These are phyloP conservation scores for Phaeosphaeriaceae sp. DNA, from an alignment of 2,329 filamentous ascomycete species.

Conservation along the genomic window DNA sequence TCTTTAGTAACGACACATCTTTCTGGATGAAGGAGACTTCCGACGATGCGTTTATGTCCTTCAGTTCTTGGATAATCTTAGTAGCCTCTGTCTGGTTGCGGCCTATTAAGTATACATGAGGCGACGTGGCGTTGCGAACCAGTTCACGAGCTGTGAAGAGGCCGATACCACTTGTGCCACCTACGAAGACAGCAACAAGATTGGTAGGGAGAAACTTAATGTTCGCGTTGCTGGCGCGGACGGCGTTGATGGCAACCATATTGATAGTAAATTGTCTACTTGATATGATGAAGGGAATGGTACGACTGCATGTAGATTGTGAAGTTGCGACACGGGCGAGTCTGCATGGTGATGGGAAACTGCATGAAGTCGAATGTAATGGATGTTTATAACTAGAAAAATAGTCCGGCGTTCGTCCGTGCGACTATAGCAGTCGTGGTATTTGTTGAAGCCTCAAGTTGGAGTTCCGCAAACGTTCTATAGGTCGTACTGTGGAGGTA, in stretches of 20 bases:
- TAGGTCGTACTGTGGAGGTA: background rate
- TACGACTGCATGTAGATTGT: too few relatives aligned
- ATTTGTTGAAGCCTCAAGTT: background rate
- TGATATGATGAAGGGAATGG: too few relatives aligned
- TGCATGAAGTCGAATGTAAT: background rate
- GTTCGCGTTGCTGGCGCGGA: conserved; percentile 34
- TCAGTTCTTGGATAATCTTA: conserved; percentile 46
- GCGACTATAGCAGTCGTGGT: background rate
- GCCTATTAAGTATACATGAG: conserved; percentile 53
- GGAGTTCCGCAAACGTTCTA: background rate
- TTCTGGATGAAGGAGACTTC: conserved; percentile 50
- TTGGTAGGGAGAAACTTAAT: conserved; percentile 31
- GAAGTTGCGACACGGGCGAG: too few relatives aligned
- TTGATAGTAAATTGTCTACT: background rate
- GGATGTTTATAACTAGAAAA: background rate
- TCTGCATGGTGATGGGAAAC: background rate
- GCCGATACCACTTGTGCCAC: conserved; percentile 54
- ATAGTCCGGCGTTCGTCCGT: conserved; percentile 6
- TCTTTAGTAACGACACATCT: conserved; percentile 50
- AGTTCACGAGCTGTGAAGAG: conserved; percentile 53
- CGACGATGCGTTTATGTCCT: conserved; percentile 47
- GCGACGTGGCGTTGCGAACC: conserved; percentile 47
- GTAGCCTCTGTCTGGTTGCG: conserved; percentile 49
- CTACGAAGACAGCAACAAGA: conserved; percentile 46
- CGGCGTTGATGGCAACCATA: conserved; percentile 31